Evolutionary conservation across 768 basidiomycete genomes (phyloP).

Genomic region (Suillus placidus): DNA sequence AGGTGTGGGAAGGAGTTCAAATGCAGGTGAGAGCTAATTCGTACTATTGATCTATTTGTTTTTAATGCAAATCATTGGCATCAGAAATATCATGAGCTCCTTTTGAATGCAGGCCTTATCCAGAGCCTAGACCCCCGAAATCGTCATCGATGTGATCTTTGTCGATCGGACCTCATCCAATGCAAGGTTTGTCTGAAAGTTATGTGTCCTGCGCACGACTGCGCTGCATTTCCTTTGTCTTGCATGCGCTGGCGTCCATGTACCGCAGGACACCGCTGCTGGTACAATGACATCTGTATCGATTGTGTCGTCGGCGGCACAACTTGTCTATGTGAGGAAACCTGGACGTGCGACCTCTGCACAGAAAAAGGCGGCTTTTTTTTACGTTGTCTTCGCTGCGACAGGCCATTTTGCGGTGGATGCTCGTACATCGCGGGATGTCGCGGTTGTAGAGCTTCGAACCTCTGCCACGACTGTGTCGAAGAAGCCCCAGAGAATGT

Average conservation of each 20-base stretch:
- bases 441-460: not conserved
- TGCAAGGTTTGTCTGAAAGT: not conserved
- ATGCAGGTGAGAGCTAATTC: not conserved
- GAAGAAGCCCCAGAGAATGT: not conserved
- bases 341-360: conserved; percentile 3
- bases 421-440: not conserved
- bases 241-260: not conserved
- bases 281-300: not conserved
- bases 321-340: not conserved
- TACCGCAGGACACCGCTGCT: not conserved
- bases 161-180: not conserved
- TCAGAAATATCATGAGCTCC: not conserved
- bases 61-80: not conserved
- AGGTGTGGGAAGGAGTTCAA: conserved; percentile 3
- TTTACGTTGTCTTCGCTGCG: not conserved
- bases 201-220: not conserved
- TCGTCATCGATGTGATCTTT: not conserved
- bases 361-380: not conserved
- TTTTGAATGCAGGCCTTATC: not conserved
- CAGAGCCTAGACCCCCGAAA: not conserved
- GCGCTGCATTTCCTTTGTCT: not conserved
- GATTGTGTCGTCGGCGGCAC: not conserved
- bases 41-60: not conserved
- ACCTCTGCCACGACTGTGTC: not conserved
- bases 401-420: not conserved